Evolutionary conservation across 805 yeast genomes (phyloP).

Genomic region (Nakazawaea populi): DNA sequence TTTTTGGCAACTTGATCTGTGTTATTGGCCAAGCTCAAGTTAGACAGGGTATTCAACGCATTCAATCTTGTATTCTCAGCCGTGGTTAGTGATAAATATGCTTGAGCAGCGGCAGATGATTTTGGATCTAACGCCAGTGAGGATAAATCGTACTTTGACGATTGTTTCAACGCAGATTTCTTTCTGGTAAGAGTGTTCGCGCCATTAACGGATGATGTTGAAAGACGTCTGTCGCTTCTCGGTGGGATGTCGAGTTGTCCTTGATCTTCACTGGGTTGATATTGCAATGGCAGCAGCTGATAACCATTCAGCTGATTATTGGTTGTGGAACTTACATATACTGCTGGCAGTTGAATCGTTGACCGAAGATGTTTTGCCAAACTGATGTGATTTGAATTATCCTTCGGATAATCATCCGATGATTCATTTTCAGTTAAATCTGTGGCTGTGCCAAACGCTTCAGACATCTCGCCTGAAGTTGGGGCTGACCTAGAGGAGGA

Average conservation of each 20-base stretch:
- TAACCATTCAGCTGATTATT: too few species aligned
- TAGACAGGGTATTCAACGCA: slow-evolving; percentile 44
- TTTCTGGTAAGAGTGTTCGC: slow-evolving; percentile 23
- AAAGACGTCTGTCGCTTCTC: slow-evolving; percentile 24
- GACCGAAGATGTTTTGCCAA: slow-evolving; percentile 47
- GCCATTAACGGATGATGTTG: slow-evolving; percentile 14
- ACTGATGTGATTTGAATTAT: slow-evolving; percentile 12
- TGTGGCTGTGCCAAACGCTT: slow-evolving; percentile 19
- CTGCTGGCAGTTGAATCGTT: slow-evolving; percentile 23
- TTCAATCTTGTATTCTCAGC: slow-evolving; percentile 76
- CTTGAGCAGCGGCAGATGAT: slow-evolving; percentile 48
- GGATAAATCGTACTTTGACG: slow-evolving; percentile 10
- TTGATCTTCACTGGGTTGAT: neutral
- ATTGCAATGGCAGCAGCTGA: too few species aligned
- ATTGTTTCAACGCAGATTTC: slow-evolving; percentile 42
- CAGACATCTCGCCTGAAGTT: slow-evolving; percentile 19
- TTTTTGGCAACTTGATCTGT: slow-evolving; percentile 11
- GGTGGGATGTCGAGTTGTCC: slow-evolving; percentile 22
- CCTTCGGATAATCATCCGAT: slow-evolving; percentile 15
- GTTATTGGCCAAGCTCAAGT: slow-evolving; percentile 22
- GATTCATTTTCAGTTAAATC: slow-evolving; percentile 19
- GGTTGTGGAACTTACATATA: slow-evolving; percentile 6
- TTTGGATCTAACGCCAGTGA: neutral
- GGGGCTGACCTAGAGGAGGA: slow-evolving; percentile 1
- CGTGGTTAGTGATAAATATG: slow-evolving; percentile 63